Base-by-base conservation (phyloP, 176 grass and related monocot species). In the Pharus latifolius region DNA sequence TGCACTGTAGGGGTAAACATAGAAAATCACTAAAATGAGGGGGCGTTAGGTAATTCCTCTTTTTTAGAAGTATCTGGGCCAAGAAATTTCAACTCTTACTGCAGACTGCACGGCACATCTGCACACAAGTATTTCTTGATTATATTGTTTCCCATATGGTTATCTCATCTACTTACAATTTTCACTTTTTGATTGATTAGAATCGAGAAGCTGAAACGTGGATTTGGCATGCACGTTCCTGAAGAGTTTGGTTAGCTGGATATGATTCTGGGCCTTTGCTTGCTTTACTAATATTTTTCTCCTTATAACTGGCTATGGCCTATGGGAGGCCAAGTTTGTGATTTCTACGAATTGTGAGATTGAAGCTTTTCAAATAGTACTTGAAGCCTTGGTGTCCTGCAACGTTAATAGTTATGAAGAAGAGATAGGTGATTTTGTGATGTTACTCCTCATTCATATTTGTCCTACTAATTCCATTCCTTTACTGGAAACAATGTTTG, bases 151-250 rank as follows among this genome's bases (percentile, higher is more conserved):
- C 12, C 19, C 40, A 16, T 77, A 12, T 65, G 7, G 5, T 33
- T 17, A 23, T 41, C 3, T 20, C 18, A 29, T 55, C 10, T 48
- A 56, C 68, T 87, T 16, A 80, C 63, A 32, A 11, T 74, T 59
- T 25, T 47, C 48, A 47, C 19, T 37, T 67, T 86, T 73, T 59
- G 63, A 33, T 72, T 85, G 26, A 68, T 53, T 65, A 98, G 95
- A 73, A 84, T 98, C 49, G 95, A 98, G 72, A 93, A 88, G 75
- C 76, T 94, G 84, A 90, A 90, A 81, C 87, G 72, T 11, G 95
- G 95, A 79, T 91, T 98, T 71, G 95, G 95, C 28, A 94, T 98
- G 95, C 87, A 78, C 5, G 84, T 88, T 60, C 95, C 84, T 23
- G 75, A 85, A 70, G 91, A 88, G 38, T 74, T 96, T 25, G 80